A percentile compares a stretch with the other conserved stretches of the same genome.
These are phyloP conservation scores for Scheffersomyces ergatensis DNA, from an alignment of 805 yeast genomes.

Conservation along the genomic window DNA sequence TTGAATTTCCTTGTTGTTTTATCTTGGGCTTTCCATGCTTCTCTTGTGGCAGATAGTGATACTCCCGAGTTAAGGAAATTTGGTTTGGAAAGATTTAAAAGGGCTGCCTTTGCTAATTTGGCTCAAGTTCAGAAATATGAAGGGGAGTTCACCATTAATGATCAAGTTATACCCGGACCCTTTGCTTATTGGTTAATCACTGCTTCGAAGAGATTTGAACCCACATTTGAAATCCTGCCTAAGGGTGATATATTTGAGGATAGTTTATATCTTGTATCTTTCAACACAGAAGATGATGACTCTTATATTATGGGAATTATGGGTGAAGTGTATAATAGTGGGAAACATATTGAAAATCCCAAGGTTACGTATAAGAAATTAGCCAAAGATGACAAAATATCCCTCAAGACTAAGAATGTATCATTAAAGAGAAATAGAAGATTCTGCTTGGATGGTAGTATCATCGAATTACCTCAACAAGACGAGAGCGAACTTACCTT, in stretches of 20 bases:
- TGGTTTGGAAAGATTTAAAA: conserved; percentile 65
- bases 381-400: conserved; percentile 21
- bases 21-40: conserved; percentile 86
- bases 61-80: conserved; percentile 59
- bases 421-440: conserved; percentile 32
- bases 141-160: conserved; percentile 32
- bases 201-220: conserved; percentile 55
- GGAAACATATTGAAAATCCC: conserved; percentile 49
- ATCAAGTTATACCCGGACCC: conserved; percentile 25
- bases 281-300: conserved; percentile 31
- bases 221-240: conserved; percentile 64
- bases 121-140: conserved; percentile 48
- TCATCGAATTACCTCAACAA: conserved; percentile 28
- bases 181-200: conserved; percentile 63
- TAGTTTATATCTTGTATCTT: conserved; percentile 45
- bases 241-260: conserved; percentile 42
- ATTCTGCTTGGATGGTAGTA: conserved; percentile 69
- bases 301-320: conserved; percentile 49
- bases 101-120: conserved; percentile 63
- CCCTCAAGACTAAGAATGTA: conserved; percentile 11
- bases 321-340: conserved; percentile 54
- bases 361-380: conserved; percentile 46
- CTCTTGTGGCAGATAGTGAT: conserved; percentile 78
- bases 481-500: conserved; percentile 11
- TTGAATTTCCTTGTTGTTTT: conserved; percentile 58